Base-by-base conservation (phyloP, 441 rosid genomes). In the Pelargonium myrrhifolium region DNA sequence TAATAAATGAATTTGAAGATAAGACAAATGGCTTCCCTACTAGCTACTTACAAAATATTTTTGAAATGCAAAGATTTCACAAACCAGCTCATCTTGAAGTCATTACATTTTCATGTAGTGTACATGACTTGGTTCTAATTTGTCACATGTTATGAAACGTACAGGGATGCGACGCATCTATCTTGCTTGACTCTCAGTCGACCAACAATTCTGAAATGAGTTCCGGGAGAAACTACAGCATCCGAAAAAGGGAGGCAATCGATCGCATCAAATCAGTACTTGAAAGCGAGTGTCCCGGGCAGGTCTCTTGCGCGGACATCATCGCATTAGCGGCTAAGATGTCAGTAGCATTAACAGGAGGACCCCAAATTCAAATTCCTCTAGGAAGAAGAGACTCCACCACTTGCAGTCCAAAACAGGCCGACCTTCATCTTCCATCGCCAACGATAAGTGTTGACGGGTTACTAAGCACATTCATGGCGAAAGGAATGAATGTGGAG, bases 141-240 rank as follows among this genome's bases (percentile, higher is more conserved):
- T n/a, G n/a, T n/a, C n/a, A n/a, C n/a, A n/a, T n/a, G n/a, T n/a
- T n/a, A n/a, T n/a, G n/a, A n/a, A n/a, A n/a, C n/a, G n/a, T n/a
- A 8, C 67, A 51, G 81, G 83, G 79, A 53, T 80, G 83, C 51
- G 83, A 80, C 58, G 81, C 77, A 31, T 80, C 83, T 2, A 65
- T 80, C 65, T 72, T 80, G 61, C 71, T 77, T 6, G 37, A 77
- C n/a, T 59, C 62, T n/a, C 40, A 61, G 43, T 12, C n/a, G 14
- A 43, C 11, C 18, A 9, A 4, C 11, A 51, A 63, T 1, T 65
- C 73, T 0, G 80, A 80, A 68, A 65, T 74, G 55, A 71, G n/a
- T 51, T 70, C 83, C 0, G 59, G 37, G 0, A 65, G 49, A 69
- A 75, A 80, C 67, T 75, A 67, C 7, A 77, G 77, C 18, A 65